Evolutionary conservation across 2,329 filamentous ascomycete genomes (phyloP), one percentile per base, ranked within the genome.

Genomic region (Furcasterigmium sp.): DNA sequence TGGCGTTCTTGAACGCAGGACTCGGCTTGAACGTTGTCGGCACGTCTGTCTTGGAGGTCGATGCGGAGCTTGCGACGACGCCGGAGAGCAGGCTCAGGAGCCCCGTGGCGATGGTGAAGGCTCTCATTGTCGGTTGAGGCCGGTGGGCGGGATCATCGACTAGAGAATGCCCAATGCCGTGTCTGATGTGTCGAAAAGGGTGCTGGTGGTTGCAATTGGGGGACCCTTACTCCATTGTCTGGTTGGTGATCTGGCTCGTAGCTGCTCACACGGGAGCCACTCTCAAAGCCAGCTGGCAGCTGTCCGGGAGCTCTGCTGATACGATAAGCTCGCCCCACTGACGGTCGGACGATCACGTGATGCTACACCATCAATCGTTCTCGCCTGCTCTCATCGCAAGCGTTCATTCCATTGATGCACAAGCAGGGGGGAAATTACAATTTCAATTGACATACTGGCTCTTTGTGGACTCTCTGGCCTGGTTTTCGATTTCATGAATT

Each of bases 1-100:
- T 97, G 65, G 77, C 78, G 67, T 98, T 96, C 70, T 91, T 89
- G 73, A 95, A 98, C 53, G 91, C 87, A 62, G 89, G 87, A 13
- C 91, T 85, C 42, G 91, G 90, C 65, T 80, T 85, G 72, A 96
- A 95, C 48, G 75, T 74, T 53, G 78, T 65, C 35, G 82, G 80
- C 48, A 81, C 70, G 43, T 72, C 74, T 56, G 76, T 63, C 62
- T 80, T 80, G 51, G 80, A 77, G 46, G 67, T 56, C 30, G 61
- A 51, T 41, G 58, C 57, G 47, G 59, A 56, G 56, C 53, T 55
- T 47, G 66, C 64, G 47, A 75, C 60, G 46, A 64, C 60, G 40
- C 69, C 61, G 39, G 71, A 73, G 54, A 80, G 63, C 59, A 82
- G 71, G 59, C 80, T 80, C 52, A 77, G 65, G 56, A 81, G 69